Evolutionary conservation across 805 yeast species (phyloP).

Genomic region (Saccharomycopsis sp.): DNA sequence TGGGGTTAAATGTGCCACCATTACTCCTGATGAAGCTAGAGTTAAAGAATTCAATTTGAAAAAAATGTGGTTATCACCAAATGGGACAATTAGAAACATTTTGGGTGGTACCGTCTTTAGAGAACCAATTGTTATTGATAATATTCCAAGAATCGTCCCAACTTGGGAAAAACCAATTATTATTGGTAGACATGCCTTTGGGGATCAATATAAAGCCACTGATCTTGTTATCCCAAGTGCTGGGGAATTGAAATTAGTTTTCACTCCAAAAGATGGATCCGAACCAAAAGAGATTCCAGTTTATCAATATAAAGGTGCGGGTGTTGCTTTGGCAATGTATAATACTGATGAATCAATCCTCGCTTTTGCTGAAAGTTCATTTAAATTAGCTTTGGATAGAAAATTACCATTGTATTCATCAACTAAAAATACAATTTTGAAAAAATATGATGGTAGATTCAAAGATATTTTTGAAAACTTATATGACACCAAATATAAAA

Average conservation of each 20-base stretch:
- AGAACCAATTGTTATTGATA: slow-evolving; percentile 72
- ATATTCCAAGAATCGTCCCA: slow-evolving; percentile 67
- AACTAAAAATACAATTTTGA: slow-evolving; percentile 73
- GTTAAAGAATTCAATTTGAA: slow-evolving; percentile 64
- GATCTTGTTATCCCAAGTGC: slow-evolving; percentile 58
- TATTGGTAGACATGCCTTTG: slow-evolving; percentile 80
- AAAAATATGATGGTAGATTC: slow-evolving; percentile 74
- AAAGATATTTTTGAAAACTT: slow-evolving; percentile 68
- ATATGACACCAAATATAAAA: slow-evolving; percentile 47
- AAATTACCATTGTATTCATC: slow-evolving; percentile 57
- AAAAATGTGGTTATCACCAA: slow-evolving; percentile 81
- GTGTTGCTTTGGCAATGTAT: slow-evolving; percentile 77
- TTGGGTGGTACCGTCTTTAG: slow-evolving; percentile 78
- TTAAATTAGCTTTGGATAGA: slow-evolving; percentile 59
- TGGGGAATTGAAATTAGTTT: slow-evolving; percentile 57
- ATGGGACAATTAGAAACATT: slow-evolving; percentile 75
- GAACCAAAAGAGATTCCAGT: slow-evolving; percentile 40
- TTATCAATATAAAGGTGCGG: slow-evolving; percentile 52
- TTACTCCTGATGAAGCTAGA: slow-evolving; percentile 75
- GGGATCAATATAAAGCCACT: slow-evolving; percentile 78
- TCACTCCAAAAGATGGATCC: slow-evolving; percentile 51
- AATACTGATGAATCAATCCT: slow-evolving; percentile 69
- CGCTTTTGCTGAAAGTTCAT: slow-evolving; percentile 74
- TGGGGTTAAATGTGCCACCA: slow-evolving; percentile 78
- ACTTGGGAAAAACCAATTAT: slow-evolving; percentile 77